phyloP scores from a whole-genome alignment of 208 protist species.

The Trypanosoma melophagium region DNA sequence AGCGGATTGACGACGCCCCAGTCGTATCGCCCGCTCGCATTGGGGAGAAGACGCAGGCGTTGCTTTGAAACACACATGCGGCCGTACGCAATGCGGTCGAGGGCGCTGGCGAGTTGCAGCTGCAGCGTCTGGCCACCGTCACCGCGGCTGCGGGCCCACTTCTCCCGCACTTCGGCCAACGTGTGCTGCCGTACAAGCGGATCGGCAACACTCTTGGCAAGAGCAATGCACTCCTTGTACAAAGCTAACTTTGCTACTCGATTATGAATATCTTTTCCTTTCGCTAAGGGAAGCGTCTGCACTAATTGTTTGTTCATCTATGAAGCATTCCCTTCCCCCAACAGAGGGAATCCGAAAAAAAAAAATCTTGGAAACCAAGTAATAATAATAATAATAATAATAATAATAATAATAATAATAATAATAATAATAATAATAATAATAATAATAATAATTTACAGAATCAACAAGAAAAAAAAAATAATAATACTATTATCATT shows the following conservation, averaged over 20 bases:
- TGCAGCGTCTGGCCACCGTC: slow-evolving; percentile 80
- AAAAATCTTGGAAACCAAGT: slow-evolving; percentile 7
- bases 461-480: background rate
- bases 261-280: slow-evolving; percentile 82
- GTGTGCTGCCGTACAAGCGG: slow-evolving; percentile 70
- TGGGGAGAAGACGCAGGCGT: slow-evolving; percentile 74
- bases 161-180: slow-evolving; percentile 69
- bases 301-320: slow-evolving; percentile 78
- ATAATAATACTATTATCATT: background rate
- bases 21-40: slow-evolving; percentile 79
- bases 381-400: background rate
- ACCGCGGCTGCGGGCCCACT: slow-evolving; percentile 79
- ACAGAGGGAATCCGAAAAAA: slow-evolving; percentile 8
- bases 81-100: slow-evolving; percentile 84
- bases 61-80: slow-evolving; percentile 85
- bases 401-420: background rate
- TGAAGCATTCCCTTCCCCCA: background rate
- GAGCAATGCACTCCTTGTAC: slow-evolving; percentile 87
- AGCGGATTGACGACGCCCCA: slow-evolving; percentile 86
- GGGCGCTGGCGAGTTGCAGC: slow-evolving; percentile 77
- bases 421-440: background rate
- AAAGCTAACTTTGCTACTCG: slow-evolving; percentile 73
- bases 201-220: slow-evolving; percentile 67
- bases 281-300: slow-evolving; percentile 77
- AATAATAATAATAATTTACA: background rate